These are phyloP conservation scores for Penicillium sp. DNA, from an alignment of 2,329 filamentous ascomycete species.

Conservation along the genomic window DNA sequence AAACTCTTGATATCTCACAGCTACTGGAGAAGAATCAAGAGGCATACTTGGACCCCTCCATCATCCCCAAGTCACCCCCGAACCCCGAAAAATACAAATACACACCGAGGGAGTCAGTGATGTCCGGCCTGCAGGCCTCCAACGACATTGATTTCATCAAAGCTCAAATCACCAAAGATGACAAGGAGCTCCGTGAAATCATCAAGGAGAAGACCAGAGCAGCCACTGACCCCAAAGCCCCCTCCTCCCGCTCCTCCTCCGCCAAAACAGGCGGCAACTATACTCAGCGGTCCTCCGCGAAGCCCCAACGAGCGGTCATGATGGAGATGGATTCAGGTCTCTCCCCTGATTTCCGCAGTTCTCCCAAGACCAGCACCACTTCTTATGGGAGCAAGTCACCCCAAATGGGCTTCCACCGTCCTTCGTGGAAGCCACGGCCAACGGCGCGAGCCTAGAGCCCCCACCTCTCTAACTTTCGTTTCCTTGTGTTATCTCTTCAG, in stretches of 20 bases:
- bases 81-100: slow-evolving; percentile 67
- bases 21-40: slow-evolving; percentile 71
- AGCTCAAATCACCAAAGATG: slow-evolving; percentile 78
- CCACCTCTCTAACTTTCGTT: slow-evolving; percentile 7
- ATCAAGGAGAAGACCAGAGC: slow-evolving; percentile 61
- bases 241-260: slow-evolving; percentile 19
- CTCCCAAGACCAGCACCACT: slow-evolving; percentile 14
- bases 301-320: slow-evolving; percentile 47
- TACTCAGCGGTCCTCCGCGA: slow-evolving; percentile 32
- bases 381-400: slow-evolving; percentile 33
- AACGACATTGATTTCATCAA: slow-evolving; percentile 67
- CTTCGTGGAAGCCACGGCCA: slow-evolving; percentile 36
- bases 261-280: slow-evolving; percentile 33
- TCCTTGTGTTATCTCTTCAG: slow-evolving; percentile 20
- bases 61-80: slow-evolving; percentile 61
- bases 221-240: slow-evolving; percentile 18
- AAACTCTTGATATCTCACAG: slow-evolving; percentile 79
- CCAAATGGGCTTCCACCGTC: slow-evolving; percentile 34
- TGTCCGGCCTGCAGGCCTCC: slow-evolving; percentile 67
- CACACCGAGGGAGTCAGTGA: slow-evolving; percentile 72
- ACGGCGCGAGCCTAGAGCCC: slow-evolving; percentile 30
- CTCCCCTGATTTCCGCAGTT: slow-evolving; percentile 33
- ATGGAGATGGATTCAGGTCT: slow-evolving; percentile 46
- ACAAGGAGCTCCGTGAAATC: slow-evolving; percentile 73
- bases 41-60: slow-evolving; percentile 68